Base-by-base conservation (phyloP, 2,329 filamentous ascomycete species). In the Talaromyces islandicus region DNA sequence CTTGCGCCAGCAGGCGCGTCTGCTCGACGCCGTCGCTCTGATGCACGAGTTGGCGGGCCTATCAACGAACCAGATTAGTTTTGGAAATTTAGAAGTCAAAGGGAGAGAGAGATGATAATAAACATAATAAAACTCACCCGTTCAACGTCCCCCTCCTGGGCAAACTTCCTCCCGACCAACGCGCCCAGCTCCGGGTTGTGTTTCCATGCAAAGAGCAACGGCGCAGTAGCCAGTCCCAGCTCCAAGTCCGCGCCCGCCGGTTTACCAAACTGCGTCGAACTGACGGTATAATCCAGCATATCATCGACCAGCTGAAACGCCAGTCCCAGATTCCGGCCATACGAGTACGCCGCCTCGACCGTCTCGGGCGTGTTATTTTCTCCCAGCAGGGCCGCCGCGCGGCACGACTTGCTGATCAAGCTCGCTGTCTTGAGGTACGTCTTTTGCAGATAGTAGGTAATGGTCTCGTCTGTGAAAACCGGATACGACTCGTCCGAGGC, bases 301-400 rank as follows among this genome's bases (percentile, higher is more conserved):
- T 99, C 94, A 72, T 99, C 94, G 17, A 99, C 93, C 10, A 99
- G 83, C 81, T 99, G 94, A 78, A 99, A 99, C 1, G 94, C 94
- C 58, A 99, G 78, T 1, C 94, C 94, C 53, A 99, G 75, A 69
- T 99, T 97, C 76, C 91, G 91, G 57, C 94, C 94, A 70, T 97
- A 99, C 17, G 84, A 77, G 72, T 99, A 99, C 1, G 93, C 91
- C 10, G 92, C 90, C 66, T 99, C 92, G 2, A 97, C 91, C 1
- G 94, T 91, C 63, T 88, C 83, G 0, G 83, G 82, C 35, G 92
- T 84, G 35, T 88, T 85, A 14, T 90, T 87, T 17, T 38, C 14
- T 30, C 94, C 92, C 19, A 99, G 82, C 52, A 99, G 79, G 2
- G 94, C 93, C 2, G 94, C 86, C 0, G 93, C 92, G 55, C 94